Base-by-base conservation (phyloP, 2,329 filamentous ascomycete genomes). In the Trichoderma sp. region DNA sequence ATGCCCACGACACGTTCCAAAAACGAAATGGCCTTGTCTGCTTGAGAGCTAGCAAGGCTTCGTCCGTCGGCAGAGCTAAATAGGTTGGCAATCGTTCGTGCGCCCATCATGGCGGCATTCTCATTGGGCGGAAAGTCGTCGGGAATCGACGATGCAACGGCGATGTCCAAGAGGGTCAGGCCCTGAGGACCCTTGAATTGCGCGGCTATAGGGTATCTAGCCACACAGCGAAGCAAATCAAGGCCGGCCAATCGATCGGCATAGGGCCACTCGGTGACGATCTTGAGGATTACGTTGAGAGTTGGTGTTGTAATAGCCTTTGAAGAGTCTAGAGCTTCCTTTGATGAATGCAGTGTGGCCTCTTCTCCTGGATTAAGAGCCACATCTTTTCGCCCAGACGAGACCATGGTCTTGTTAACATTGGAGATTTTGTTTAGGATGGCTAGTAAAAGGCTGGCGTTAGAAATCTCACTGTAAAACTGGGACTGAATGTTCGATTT, bases 41-140 rank as follows among this genome's bases (percentile, higher is more conserved):
- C 81, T 17, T 86, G 81, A 1, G 91, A 88, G 57, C 88, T 86
- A 6, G 90, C 88, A 4, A 93, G 82, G 59, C 84, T 83, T 26
- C 93, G 89, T 17, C 96, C 96, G 71, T 91, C 86, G 0, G 88
- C 83, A 0, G 93, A 93, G 73, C 89, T 87, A 78, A 98, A 97
- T 8, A 98, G 84, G 76, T 99, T 99, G 34, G 90, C 91, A 63
- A 98, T 86, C 15, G 91, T 88, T 4, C 96, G 92, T 13, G 94
- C 85, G 0, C 92, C 91, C 85, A 99, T 92, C 91, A 98, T 97
- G 12, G 90, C 88, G 75, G 94, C 94, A 81, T 98, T 98, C 68
- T 91, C 87, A 47, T 90, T 90, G 0, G 92, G 84, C 2, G 88
- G 85, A 0, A 87, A 82, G 5, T 89, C 86, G 81, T 88, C 57